Base-by-base conservation (phyloP, 129 eudicot species). In the Tagetes patula region DNA sequence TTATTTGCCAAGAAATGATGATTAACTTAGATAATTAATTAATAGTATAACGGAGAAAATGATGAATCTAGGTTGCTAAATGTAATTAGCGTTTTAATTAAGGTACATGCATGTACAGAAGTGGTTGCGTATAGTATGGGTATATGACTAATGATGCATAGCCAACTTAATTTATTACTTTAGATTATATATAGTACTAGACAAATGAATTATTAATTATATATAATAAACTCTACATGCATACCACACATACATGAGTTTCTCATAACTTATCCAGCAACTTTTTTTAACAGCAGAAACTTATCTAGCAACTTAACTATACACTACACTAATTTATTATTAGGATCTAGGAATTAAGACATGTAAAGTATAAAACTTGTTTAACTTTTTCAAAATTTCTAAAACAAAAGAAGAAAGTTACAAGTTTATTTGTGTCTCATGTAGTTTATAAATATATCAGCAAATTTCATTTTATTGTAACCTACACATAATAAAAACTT, bases 1-100 rank as follows among this genome's bases (percentile, higher is more conserved):
- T 9, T 58, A 60, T 60, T 60, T 34, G 20, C 65, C 20, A 60
- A 10, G 65, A 33, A 60, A 60, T 60, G 65, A 60, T 60, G 42
- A 34, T 60, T 60, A 30, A 9, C 10, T 60, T 58, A 40, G 14
- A 33, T 12, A 27, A 27, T 5, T 60, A 1, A 34, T 60, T 60
- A 10, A 12, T 10, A 10, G 36, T 10, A 10, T 60, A 60, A 33
- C 34, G 65, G 42, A 58, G 40, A 33, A 55, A 30, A 55, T 55
- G 62, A 55, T 55, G 62, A 55, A 55, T 30, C 11, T 55, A 20
- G 27, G 27, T 20, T 20, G 27, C 27, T 20, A 13, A 13, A 20
- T 55, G 8, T 30, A 60, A 60, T 60, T 59, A 59, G 9, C 10
- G 65, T 59, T 10, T 3, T 40, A 20, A 54, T 54, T 59, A 59